Conservation (phyloP, 2,329 filamentous ascomycete species). For the Paecilomyces formosus region DNA sequence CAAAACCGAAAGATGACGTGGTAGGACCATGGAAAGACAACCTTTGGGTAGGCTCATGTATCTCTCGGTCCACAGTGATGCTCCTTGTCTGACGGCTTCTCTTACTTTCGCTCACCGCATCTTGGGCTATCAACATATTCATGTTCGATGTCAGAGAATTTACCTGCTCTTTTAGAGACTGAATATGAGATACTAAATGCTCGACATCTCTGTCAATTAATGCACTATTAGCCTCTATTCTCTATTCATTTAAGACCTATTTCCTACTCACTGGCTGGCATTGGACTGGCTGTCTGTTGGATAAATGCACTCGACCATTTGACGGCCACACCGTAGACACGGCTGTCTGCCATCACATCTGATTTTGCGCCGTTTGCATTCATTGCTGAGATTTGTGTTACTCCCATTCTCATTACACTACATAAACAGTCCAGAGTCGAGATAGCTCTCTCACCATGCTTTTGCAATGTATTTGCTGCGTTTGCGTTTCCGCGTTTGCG, state of each 20-base stretch:
- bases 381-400: conserved; percentile 45
- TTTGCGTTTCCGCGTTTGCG: conserved; percentile 2
- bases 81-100: conserved; percentile 5
- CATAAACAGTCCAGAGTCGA: not conserved
- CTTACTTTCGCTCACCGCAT: conserved; percentile 6
- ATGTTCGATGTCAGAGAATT: conserved; percentile 65
- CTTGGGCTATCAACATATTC: conserved; percentile 51
- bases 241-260: not conserved
- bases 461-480: conserved; percentile 6
- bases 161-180: conserved; percentile 57
- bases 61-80: conserved; percentile 6
- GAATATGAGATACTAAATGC: conserved; percentile 22
- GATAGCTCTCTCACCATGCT: conserved; percentile 2
- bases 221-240: not conserved
- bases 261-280: conserved; percentile 1
- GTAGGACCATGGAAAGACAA: conserved; percentile 76
- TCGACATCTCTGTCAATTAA: conserved; percentile 13
- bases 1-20: conserved; percentile 73
- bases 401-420: not conserved
- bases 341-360: conserved; percentile 66
- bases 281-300: conserved; percentile 51
- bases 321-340: conserved; percentile 55
- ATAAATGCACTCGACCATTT: conserved; percentile 60
- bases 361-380: conserved; percentile 68
- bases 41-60: conserved; percentile 34